Evolutionary conservation across 192 early-diverging fungal species (phyloP), one percentile per base, ranked within the genome.

Genomic region (Coemansia sp.): DNA sequence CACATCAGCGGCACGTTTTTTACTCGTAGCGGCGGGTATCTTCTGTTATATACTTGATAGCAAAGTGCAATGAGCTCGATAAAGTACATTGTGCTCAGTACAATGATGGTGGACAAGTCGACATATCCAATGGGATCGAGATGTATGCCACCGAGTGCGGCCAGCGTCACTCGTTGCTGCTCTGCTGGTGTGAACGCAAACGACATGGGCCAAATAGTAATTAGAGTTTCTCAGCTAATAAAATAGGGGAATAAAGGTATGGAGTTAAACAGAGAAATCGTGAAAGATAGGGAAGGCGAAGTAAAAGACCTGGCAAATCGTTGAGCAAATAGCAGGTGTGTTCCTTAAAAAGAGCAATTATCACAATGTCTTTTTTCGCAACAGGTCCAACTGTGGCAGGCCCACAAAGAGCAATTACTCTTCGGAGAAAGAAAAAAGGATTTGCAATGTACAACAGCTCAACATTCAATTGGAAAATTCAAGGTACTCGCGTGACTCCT

Each of bases 1-100:
- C 64, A 53, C 72, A 76, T 76, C 8, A 68, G 8, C 1, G 65
- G 65, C 9, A 76, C 58, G 29, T 68, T 76, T 45, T 76, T 76
- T 14, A 51, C 65, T 13, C 56, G 56, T 7, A 76, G 54, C 19
- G 72, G 72, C 25, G 61, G 54, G 29, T 76, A 76, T 50, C 68
- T 26, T 9, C 72, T 60, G 51, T 76, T 51, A 21, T 51, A 52
- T 19, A 68, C 36, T 31, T 65, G 65, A 42, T 65, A 76, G 49
- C 57, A 64, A 6, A 76, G 41, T 0, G 61, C 72, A 43, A 68
- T 40, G 29, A 68, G 58, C 49, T 76, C 65, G n/a, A 68, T 15
- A 0, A 31, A 34, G 41, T 76, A 76, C 60, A 68, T 67, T 21
- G 36, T 47, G 50, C 64, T 54, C 10, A 76, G 34, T 0, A 76